phyloP scores from a whole-genome alignment of 2,329 filamentous ascomycete genomes.

The Talaromyces sp. region DNA sequence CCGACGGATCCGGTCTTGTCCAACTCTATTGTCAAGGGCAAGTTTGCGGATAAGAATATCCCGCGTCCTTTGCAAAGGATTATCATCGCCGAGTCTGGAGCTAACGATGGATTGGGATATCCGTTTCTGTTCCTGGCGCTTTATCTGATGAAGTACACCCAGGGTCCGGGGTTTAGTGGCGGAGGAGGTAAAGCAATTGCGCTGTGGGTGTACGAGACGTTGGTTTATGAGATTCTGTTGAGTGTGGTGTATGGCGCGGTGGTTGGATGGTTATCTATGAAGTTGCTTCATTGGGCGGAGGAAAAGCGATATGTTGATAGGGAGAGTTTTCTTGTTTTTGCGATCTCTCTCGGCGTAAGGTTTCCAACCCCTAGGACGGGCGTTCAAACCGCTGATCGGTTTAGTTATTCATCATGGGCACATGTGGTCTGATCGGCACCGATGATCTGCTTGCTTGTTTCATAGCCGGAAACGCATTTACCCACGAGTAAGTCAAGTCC shows the following conservation, averaged over 20 bases:
- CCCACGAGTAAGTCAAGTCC: slow-evolving; percentile 62
- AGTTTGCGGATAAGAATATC: slow-evolving; percentile 87
- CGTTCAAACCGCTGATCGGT: slow-evolving; percentile 5
- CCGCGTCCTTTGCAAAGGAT: slow-evolving; percentile 76
- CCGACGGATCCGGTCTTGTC: slow-evolving; percentile 86
- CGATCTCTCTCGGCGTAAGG: slow-evolving; percentile 70
- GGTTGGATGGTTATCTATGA: slow-evolving; percentile 77
- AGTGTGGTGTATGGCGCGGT: slow-evolving; percentile 72
- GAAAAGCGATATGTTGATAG: slow-evolving; percentile 76
- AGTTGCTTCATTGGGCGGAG: slow-evolving; percentile 79
- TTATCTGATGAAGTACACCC: slow-evolving; percentile 75
- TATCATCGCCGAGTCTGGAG: slow-evolving; percentile 76
- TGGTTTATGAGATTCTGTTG: slow-evolving; percentile 76
- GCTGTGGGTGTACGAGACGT: slow-evolving; percentile 80
- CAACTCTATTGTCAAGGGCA: slow-evolving; percentile 88
- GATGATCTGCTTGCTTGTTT: slow-evolving; percentile 92
- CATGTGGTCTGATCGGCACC: slow-evolving; percentile 79
- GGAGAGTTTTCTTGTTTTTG: slow-evolving; percentile 84
- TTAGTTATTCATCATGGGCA: slow-evolving; percentile 76
- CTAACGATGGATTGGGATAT: slow-evolving; percentile 85
- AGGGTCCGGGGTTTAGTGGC: slow-evolving; percentile 54
- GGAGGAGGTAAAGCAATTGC: slow-evolving; percentile 66
- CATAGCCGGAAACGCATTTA: slow-evolving; percentile 85
- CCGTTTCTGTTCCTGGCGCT: slow-evolving; percentile 82
- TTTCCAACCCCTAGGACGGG: not conserved